Conservation (phyloP, 2,329 filamentous ascomycete species). For the Talaromyces islandicus region DNA sequence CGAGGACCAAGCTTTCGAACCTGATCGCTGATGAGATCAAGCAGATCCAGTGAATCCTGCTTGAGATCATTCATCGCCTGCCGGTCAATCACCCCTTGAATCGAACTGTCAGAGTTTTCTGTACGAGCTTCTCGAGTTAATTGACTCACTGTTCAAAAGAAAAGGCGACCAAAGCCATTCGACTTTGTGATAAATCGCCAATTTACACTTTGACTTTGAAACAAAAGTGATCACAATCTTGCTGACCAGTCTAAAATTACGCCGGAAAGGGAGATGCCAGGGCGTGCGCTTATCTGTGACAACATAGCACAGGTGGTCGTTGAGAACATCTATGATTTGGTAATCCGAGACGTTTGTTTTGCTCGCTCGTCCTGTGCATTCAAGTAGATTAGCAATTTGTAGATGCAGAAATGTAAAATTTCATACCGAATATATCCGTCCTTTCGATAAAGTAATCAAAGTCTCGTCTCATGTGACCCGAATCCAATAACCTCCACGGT, state of each 20-base stretch:
- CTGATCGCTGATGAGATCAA: slow-evolving; percentile 46
- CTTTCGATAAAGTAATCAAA: slow-evolving; percentile 74
- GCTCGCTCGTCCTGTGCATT: slow-evolving; percentile 39
- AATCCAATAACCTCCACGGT: slow-evolving; percentile 70
- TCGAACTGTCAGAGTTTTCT: background rate
- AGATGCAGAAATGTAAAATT: background rate
- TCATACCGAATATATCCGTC: slow-evolving; percentile 57
- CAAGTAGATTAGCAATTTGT: slow-evolving; percentile 10
- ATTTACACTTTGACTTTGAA: slow-evolving; percentile 84
- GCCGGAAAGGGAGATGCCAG: slow-evolving; percentile 80
- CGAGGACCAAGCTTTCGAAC: slow-evolving; percentile 41
- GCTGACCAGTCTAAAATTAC: slow-evolving; percentile 72
- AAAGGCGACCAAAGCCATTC: slow-evolving; percentile 69
- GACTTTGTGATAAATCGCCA: slow-evolving; percentile 81
- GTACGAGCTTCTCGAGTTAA: background rate
- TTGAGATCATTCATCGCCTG: slow-evolving; percentile 66
- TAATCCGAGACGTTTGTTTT: slow-evolving; percentile 66
- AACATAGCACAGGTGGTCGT: slow-evolving; percentile 68
- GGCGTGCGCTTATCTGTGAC: slow-evolving; percentile 58
- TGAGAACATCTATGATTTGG: slow-evolving; percentile 78
- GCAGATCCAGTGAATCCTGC: slow-evolving; percentile 42
- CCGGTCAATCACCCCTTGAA: slow-evolving; percentile 49
- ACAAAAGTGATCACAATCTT: slow-evolving; percentile 93
- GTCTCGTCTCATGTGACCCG: slow-evolving; percentile 66
- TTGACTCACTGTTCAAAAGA: slow-evolving; percentile 37